A percentile compares a stretch with the other conserved stretches of the same genome.
phyloP scores from a whole-genome alignment of 1,139 yeast genomes.

The Pichia sp. region DNA sequence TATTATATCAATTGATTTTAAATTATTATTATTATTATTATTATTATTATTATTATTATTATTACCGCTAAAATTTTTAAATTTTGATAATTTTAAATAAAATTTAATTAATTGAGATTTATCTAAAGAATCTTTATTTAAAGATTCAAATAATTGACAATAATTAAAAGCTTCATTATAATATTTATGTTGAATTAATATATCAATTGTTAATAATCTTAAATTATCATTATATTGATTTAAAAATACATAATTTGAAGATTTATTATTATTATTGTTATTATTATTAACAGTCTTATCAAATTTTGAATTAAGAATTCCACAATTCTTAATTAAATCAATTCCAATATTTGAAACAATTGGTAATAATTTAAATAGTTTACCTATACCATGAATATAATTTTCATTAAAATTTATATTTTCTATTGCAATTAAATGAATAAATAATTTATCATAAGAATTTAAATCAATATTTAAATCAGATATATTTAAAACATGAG shows the following conservation, averaged over 20 bases:
- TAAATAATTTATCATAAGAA: slow-evolving; percentile 1
- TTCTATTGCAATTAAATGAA: not conserved
- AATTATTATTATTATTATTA: no score
- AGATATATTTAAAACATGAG: not conserved
- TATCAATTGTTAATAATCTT: slow-evolving; percentile 12
- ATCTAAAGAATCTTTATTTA: not conserved
- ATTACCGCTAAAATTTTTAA: not conserved
- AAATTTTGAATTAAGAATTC: slow-evolving; percentile 12
- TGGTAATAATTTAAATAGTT: slow-evolving; percentile 9
- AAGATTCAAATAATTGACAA: not conserved
- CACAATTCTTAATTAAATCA: slow-evolving; percentile 13
- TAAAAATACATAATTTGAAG: not conserved
- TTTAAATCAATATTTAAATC: slow-evolving; percentile 10
- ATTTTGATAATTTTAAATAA: slow-evolving; percentile 9
- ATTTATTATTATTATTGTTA: no score
- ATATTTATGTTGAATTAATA: slow-evolving; percentile 5
- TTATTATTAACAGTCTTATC: not conserved
- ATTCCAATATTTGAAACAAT: slow-evolving; percentile 5
- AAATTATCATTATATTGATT: slow-evolving; percentile 9
- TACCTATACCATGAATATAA: slow-evolving; percentile 10
- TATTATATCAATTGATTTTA: slow-evolving; percentile 1
- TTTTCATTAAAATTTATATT: slow-evolving; percentile 4
- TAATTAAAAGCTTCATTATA: slow-evolving; percentile 8
- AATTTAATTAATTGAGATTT: slow-evolving; percentile 1
- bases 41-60: no score